Evolutionary conservation across 768 basidiomycete genomes (phyloP).

Genomic region (Russula brevipes): DNA sequence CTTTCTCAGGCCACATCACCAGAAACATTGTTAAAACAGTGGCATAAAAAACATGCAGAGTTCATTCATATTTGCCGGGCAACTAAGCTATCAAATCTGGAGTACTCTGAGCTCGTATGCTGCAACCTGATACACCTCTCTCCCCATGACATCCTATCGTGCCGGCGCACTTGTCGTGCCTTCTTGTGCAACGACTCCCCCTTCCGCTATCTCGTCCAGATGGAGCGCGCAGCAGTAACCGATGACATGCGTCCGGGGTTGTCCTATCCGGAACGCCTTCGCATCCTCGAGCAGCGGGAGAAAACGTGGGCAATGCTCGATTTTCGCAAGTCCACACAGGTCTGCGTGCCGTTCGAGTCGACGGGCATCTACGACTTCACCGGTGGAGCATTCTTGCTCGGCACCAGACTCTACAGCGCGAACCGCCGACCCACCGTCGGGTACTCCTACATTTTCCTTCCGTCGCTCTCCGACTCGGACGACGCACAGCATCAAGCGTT

Average conservation of each 20-base stretch:
- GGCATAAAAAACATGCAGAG: neutral
- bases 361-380: constrained; percentile 26
- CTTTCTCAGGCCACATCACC: neutral
- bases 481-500: neutral
- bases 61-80: neutral
- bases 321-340: constrained; percentile 1
- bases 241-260: constrained; percentile 7
- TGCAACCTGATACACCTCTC: constrained; percentile 5
- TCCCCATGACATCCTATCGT: constrained; percentile 8
- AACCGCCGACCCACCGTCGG: constrained; percentile 10
- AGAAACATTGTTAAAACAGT: neutral
- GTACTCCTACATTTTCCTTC: constrained; percentile 15
- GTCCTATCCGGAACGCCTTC: constrained; percentile 12
- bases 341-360: constrained; percentile 16
- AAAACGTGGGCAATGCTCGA: constrained; percentile 15
- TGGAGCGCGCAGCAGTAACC: constrained; percentile 14
- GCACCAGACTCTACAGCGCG: constrained; percentile 5
- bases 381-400: constrained; percentile 22
- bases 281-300: constrained; percentile 14
- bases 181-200: constrained; percentile 6
- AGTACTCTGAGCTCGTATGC: constrained; percentile 3
- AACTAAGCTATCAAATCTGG: no score
- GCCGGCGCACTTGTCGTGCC: constrained; percentile 6
- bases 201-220: constrained; percentile 17
- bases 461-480: constrained; percentile 1